Base-by-base conservation (phyloP, 306 rosid genomes). In the Mimosa pudica region DNA sequence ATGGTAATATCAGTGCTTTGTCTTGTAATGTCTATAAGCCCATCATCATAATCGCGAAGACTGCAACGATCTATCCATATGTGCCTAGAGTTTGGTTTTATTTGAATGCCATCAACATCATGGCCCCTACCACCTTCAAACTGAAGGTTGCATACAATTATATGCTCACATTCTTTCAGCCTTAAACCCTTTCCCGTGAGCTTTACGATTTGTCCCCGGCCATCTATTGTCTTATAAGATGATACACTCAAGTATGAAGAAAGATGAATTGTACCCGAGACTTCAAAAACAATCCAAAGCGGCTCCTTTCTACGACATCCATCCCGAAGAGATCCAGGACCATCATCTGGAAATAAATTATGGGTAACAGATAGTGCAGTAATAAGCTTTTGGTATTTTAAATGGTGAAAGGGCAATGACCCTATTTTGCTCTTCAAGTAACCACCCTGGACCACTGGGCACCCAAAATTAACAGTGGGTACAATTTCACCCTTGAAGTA, bases 61-160 rank as follows among this genome's bases (percentile, higher is more conserved):
- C 88, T 91, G 85, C 99, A 96, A 8, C 98, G 86, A 60, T 96
- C 99, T 36, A 96, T 96, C 98, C 99, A 96, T 57, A 96, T 93
- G 80, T 95, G 89, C 80, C 67, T 85, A 8, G 98, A 93, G 69
- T 95, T 95, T 10, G 99, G 99, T 74, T 95, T 95, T 14, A 95
- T 95, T 79, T 95, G 99, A 84, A 95, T 91, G 75, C 87, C 99
- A 79, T 95, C 99, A 13, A 88, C 97, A 88, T 95, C 99, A 54
- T 89, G 96, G 65, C 99, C 99, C 83, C 94, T 88, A 5, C 99
- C 99, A 55, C 96, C 98, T 86, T 95, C 98, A 84, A 95, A 93
- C 94, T 91, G 96, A 72, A 95, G 86, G 68, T 95, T 93, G 97
- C 99, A 95, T 10, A 95, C 10, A 60, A 95, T 95, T 10, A 95